phyloP scores from a whole-genome alignment of 129 eudicot genomes.

The Erigeron canadensis region DNA sequence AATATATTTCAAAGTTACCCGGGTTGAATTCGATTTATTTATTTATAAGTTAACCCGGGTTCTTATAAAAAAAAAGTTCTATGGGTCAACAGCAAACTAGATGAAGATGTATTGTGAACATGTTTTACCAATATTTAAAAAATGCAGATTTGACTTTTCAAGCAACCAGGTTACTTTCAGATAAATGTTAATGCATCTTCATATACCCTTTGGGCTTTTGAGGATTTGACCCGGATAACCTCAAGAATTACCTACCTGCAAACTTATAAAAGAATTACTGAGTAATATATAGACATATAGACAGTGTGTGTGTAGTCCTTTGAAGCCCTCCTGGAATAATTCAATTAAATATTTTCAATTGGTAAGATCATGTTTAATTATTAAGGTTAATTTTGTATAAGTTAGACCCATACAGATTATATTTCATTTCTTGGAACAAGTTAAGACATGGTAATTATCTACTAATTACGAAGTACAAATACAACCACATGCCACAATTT shows the following conservation, averaged over 20 bases:
- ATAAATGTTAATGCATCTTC: neutral
- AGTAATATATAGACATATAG: no score
- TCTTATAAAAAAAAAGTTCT: neutral
- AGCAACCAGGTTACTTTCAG: neutral
- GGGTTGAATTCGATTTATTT: slow-evolving; percentile 24
- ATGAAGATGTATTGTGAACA: no score
- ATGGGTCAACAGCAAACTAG: slow-evolving; percentile 21
- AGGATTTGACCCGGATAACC: no score
- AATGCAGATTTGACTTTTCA: slow-evolving; percentile 23
- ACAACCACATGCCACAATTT: no score
- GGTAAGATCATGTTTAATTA: neutral
- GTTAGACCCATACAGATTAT: no score
- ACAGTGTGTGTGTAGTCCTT: neutral
- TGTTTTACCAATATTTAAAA: slow-evolving; percentile 17
- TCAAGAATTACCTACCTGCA: no score
- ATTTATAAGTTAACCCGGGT: slow-evolving; percentile 26
- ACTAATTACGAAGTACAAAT: no score
- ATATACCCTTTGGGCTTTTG: no score
- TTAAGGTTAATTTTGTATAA: neutral
- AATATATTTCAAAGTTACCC: no score
- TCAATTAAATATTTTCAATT: neutral
- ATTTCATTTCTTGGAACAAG: no score
- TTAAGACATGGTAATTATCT: no score
- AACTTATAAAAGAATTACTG: no score
- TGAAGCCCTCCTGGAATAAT: neutral